Base-by-base conservation (phyloP, 352 stramenopile genomes). In the Pythium scleroteichum region DNA sequence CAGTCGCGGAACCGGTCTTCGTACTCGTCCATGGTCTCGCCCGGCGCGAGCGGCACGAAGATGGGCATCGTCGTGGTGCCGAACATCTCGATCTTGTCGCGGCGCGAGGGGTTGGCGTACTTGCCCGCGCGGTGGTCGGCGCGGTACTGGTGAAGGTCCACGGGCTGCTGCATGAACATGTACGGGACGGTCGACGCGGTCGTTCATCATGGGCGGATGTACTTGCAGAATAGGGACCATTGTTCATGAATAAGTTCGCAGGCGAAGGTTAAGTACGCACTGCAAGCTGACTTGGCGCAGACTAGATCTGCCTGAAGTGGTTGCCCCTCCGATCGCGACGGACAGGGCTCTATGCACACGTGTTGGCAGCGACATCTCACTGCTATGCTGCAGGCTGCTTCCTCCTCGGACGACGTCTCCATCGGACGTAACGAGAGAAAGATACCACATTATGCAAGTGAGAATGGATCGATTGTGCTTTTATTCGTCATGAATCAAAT, bases 1-100 rank as follows among this genome's bases (percentile, higher is more conserved):
- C 60, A 75, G 17, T 27, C 33, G 6, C 45, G 5, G 24, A 75
- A 66, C 23, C 55, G 47, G 6, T 45, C 17, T 41, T 75, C 64
- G 53, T 62, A 68, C 48, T 53, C 14, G 1, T 53, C 17, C 39
- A 39, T n/a, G 6, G 35, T 62, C 53, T 68, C 60, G 10, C 60
- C 52, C 1, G 7, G 44, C 9, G 52, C 44, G 4, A 68, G 53
- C 16, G 60, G 60, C 27, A 68, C 48, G 9, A 40, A 44, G 22
- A 68, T 62, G 0, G 60, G 60, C 60, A 68, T 53, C 12, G 23
- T 29, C 1, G 1, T 0, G 2, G 24, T 38, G 44, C 60, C 60
- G 45, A 59, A 68, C 44, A 57, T 61, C 3, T 13, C 20, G 1
- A 61, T 24, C n/a, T 55, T 53, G 17, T 52, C 16, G 10, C 49